These are phyloP conservation scores for Colletotrichum tamarilloi DNA, from an alignment of 2,329 filamentous ascomycete species.

Conservation along the genomic window DNA sequence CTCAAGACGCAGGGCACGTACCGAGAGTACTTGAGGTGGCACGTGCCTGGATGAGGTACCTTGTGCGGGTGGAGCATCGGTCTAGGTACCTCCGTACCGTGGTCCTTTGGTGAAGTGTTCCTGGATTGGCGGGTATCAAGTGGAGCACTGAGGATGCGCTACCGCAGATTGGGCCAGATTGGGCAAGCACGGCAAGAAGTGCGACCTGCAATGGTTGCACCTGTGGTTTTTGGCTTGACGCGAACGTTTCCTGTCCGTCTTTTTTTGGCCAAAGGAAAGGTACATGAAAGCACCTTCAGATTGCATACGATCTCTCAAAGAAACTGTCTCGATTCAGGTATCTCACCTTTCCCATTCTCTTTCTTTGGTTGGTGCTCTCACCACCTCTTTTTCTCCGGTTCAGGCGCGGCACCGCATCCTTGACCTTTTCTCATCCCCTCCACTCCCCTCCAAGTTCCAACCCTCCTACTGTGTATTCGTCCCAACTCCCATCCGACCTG, in stretches of 20 bases:
- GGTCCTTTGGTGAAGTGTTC: slow-evolving; percentile 1
- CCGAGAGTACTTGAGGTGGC: too few relatives aligned
- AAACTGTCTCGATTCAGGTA: neutral
- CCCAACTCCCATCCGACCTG: neutral
- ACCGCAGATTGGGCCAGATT: slow-evolving; percentile 8
- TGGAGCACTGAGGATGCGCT: neutral
- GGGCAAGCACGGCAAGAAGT: neutral
- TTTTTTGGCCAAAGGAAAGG: neutral
- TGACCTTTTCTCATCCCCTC: neutral
- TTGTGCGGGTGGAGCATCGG: slow-evolving; percentile 5
- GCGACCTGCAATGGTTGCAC: neutral
- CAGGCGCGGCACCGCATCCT: neutral
- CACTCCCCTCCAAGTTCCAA: neutral
- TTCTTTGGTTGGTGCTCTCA: neutral
- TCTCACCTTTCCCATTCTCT: neutral
- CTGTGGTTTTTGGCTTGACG: slow-evolving; percentile 12
- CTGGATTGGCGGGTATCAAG: slow-evolving; percentile 25
- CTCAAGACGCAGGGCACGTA: too few relatives aligned
- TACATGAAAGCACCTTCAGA: neutral
- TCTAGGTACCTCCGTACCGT: neutral
- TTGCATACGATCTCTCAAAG: neutral
- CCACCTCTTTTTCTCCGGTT: neutral
- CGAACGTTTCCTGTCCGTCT: slow-evolving; percentile 6
- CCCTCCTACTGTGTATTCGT: neutral
- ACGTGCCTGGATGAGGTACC: neutral